Evolutionary conservation across 495 filamentous ascomycete species (phyloP).

Genomic region (Lepidopterella palustris): DNA sequence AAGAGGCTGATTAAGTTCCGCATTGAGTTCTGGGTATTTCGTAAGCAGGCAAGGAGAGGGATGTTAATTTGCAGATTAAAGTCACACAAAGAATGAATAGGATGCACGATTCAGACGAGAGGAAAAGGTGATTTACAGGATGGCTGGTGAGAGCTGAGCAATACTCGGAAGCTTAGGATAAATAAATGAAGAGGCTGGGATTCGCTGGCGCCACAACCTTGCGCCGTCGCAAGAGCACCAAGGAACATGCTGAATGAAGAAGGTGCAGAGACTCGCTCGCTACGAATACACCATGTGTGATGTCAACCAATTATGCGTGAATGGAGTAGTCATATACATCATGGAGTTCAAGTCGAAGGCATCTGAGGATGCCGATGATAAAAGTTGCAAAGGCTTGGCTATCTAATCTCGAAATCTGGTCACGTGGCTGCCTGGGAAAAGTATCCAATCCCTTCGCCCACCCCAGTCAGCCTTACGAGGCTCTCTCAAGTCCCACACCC

Average conservation of each 20-base stretch:
- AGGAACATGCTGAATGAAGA: slow-evolving; percentile 2
- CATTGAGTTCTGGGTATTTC: slow-evolving; percentile 3
- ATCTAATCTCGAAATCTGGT: too few species aligned
- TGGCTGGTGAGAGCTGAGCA: background rate
- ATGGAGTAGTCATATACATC: too few species aligned
- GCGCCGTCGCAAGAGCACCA: background rate
- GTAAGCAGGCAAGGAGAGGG: background rate
- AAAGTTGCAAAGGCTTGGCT: too few species aligned
- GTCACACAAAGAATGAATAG: background rate
- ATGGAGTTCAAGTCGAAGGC: too few species aligned
- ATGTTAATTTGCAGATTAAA: background rate
- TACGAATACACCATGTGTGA: too few species aligned
- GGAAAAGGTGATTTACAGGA: background rate
- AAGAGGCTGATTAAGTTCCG: slow-evolving; percentile 28
- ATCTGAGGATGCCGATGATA: too few species aligned
- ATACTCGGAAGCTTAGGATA: background rate
- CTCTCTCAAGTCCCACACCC: too few species aligned
- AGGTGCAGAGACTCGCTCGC: background rate
- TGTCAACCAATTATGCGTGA: too few species aligned
- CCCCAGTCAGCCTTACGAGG: too few species aligned
- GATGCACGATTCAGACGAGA: background rate
- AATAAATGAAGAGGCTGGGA: slow-evolving; percentile 2
- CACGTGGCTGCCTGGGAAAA: too few species aligned
- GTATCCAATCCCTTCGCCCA: too few species aligned
- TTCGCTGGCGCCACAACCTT: background rate